phyloP scores from a whole-genome alignment of 345 rosid species.

The Moricandia arvensis region DNA sequence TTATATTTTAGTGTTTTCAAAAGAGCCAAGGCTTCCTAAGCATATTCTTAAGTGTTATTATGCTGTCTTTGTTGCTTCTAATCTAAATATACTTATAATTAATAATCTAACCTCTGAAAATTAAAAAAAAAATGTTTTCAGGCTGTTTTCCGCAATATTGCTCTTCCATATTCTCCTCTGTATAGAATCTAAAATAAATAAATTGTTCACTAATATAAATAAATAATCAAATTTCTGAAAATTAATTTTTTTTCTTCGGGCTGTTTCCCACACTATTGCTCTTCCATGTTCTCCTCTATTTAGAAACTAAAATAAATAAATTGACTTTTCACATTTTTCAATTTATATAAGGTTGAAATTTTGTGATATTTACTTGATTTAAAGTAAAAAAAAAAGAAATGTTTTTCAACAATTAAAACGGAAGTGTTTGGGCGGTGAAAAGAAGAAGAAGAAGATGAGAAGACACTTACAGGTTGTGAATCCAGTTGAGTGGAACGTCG shows the following conservation, averaged over 20 bases:
- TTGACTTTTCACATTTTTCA: no score
- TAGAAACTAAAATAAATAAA: no score
- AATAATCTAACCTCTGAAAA: no score
- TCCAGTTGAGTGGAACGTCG: conserved; percentile 90
- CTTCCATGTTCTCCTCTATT: no score
- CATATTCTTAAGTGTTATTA: conserved; percentile 6
- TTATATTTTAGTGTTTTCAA: neutral
- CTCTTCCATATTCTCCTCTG: conserved; percentile 15
- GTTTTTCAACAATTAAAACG: neutral
- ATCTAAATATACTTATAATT: neutral
- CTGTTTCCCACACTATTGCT: no score
- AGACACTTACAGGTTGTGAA: conserved; percentile 63
- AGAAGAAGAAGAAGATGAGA: neutral
- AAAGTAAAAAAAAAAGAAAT: neutral
- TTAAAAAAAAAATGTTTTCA: no score
- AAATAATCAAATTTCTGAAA: no score
- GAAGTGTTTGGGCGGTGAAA: neutral
- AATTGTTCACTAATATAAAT: no score
- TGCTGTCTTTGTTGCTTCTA: conserved; percentile 10
- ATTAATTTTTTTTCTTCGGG: no score
- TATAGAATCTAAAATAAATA: neutral
- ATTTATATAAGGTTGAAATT: neutral
- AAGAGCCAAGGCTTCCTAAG: neutral
- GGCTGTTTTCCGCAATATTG: conserved; percentile 17
- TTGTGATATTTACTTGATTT: neutral